Percentiles rank a stretch among this genome's conserved stretches.
phyloP scores from a whole-genome alignment of 768 basidiomycete genomes.

The Austroboletus eburneus region DNA sequence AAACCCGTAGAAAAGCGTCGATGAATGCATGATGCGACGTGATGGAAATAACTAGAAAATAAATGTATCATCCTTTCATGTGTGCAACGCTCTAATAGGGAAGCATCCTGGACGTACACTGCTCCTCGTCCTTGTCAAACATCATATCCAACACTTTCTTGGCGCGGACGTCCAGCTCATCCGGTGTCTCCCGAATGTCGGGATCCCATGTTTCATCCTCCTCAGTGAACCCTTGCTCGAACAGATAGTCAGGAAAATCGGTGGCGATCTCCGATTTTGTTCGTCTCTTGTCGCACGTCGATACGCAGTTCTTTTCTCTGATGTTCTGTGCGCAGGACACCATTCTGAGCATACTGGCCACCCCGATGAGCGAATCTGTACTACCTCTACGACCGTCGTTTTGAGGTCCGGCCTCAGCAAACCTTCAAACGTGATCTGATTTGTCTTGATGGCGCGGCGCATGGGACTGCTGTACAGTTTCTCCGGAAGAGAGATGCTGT shows the following conservation, averaged over 20 bases:
- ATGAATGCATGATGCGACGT: constrained; percentile 66
- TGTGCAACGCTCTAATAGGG: neutral
- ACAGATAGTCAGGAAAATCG: constrained; percentile 45
- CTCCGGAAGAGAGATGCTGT: constrained; percentile 47
- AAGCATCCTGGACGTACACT: constrained; percentile 41
- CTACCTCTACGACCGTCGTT: constrained; percentile 55
- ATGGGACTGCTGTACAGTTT: constrained; percentile 61
- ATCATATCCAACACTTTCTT: constrained; percentile 49
- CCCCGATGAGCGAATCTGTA: neutral
- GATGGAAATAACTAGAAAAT: constrained; percentile 53
- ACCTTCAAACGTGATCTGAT: constrained; percentile 47
- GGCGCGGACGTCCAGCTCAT: constrained; percentile 46
- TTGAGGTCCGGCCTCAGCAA: constrained; percentile 29
- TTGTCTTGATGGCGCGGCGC: constrained; percentile 56
- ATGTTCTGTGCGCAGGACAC: constrained; percentile 42
- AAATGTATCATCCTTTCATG: neutral
- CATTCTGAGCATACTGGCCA: neutral
- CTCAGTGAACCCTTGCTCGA: constrained; percentile 59
- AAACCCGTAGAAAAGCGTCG: constrained; percentile 46
- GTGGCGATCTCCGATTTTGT: constrained; percentile 43
- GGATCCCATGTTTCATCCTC: constrained; percentile 59
- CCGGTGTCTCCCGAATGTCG: constrained; percentile 49
- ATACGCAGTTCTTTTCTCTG: constrained; percentile 62
- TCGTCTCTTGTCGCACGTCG: constrained; percentile 67
- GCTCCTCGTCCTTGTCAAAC: constrained; percentile 42